Evolutionary conservation across 1,284 basidiomycete genomes (phyloP), one percentile per base, ranked within the genome.

Genomic region (Rhodotorula sp.): DNA sequence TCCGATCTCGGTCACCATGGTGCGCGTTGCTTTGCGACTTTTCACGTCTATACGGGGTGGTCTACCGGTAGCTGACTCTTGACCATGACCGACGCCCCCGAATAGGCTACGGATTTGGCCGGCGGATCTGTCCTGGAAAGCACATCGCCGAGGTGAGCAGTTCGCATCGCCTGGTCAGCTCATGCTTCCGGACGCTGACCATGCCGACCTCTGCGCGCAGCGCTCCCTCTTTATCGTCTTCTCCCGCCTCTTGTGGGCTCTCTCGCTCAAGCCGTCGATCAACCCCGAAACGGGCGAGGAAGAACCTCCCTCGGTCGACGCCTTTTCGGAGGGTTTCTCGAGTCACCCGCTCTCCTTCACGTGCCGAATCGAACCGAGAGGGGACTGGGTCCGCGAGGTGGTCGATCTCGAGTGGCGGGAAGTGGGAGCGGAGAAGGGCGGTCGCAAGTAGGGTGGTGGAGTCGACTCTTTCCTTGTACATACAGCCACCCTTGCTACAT

Each of bases 1-100:
- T 64, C 66, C n/a, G 74, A 75, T 18, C 55, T 71, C 20, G 78
- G 79, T 0, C 75, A 75, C 59, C 75, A 77, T 48, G 76, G 70
- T 1, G 46, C 46, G 46, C 24, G 6, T 48, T 24, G 18, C 20
- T 20, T 12, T 48, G 20, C 18, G 20, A 22, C 18, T 24, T 20
- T 22, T 24, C 2, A 8, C 1, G 18, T 6, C 17, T 24, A 20
- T 3, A 48, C 10, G 10, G 33, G 33, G 1, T 14, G n/a, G n/a
- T 42, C 33, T 10, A 10, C 37, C 14, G 37, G 20, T 22, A 10
- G 46, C 46, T 48, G 46, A 48, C 24, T 24, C 22, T 48, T 4
- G 46, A 48, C 46, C 6, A 10, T 20, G n/a, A 24, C 46, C 8
- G 8, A 42, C 37, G n/a, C n/a, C n/a, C 37, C 2, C 37, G 37